These are phyloP conservation scores for Curvularia eragrostidis DNA, from an alignment of 2,329 filamentous ascomycete species.

Conservation along the genomic window DNA sequence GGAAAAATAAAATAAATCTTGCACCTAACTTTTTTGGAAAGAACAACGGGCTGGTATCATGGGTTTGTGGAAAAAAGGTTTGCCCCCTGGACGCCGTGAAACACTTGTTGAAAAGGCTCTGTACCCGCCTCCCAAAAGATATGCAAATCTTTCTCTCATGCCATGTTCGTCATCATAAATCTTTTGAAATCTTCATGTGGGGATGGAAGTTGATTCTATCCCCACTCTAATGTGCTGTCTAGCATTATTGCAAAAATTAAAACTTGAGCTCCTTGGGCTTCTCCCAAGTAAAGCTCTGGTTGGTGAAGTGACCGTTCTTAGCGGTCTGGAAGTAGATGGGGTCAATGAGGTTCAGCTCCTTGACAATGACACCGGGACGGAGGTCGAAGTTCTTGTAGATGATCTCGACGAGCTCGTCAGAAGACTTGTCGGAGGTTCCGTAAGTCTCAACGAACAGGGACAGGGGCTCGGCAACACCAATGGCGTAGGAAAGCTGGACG, in stretches of 20 bases:
- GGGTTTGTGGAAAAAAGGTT: constrained; percentile 28
- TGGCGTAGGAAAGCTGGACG: constrained; percentile 98
- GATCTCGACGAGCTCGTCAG: constrained; percentile 93
- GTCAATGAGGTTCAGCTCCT: constrained; percentile 91
- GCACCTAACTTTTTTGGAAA: constrained; percentile 42
- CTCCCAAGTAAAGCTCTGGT: constrained; percentile 98
- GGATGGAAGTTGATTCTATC: constrained; percentile 52
- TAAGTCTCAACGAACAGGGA: constrained; percentile 98
- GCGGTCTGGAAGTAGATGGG: constrained; percentile 98
- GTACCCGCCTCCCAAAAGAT: constrained; percentile 45
- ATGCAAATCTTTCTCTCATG: constrained; percentile 43
- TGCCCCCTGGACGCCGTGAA: constrained; percentile 46
- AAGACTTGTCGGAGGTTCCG: constrained; percentile 88
- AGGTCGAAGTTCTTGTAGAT: constrained; percentile 97
- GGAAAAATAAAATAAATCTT: constrained; percentile 28
- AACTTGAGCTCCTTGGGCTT: constrained; percentile 93
- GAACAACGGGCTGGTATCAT: constrained; percentile 40
- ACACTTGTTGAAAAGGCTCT: constrained; percentile 51
- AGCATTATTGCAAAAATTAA: constrained; percentile 59
- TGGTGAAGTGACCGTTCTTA: constrained; percentile 99
- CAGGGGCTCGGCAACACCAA: constrained; percentile 96
- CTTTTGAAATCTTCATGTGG: constrained; percentile 31
- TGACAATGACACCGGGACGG: constrained; percentile 96
- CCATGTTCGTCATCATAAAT: constrained; percentile 21
- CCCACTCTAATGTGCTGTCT: constrained; percentile 45